phyloP scores from a whole-genome alignment of 2,329 filamentous ascomycete species.

The Colletotrichum coccodes region DNA sequence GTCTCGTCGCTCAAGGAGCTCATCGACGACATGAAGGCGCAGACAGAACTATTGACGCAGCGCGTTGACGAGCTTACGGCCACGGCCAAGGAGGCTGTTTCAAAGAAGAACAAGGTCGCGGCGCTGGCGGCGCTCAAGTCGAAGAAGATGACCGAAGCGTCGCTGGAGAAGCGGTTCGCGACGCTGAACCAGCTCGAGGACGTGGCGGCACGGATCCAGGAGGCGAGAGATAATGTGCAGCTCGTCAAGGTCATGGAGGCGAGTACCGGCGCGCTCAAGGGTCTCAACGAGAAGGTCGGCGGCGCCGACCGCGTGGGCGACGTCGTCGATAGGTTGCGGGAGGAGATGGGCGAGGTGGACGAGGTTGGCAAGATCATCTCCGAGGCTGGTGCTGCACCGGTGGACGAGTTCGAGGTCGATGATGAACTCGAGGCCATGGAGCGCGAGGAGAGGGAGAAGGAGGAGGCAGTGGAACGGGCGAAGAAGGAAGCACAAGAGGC shows the following conservation, averaged over 20 bases:
- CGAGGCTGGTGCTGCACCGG: slow-evolving; percentile 62
- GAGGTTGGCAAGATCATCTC: slow-evolving; percentile 83
- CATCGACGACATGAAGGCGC: slow-evolving; percentile 77
- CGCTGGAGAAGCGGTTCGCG: slow-evolving; percentile 75
- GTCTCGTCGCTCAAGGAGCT: slow-evolving; percentile 87
- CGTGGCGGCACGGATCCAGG: slow-evolving; percentile 83
- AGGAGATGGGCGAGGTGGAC: slow-evolving; percentile 84
- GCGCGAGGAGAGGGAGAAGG: slow-evolving; percentile 63
- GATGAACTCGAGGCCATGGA: slow-evolving; percentile 86
- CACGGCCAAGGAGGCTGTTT: slow-evolving; percentile 76
- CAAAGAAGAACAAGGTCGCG: slow-evolving; percentile 76
- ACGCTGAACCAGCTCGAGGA: slow-evolving; percentile 86
- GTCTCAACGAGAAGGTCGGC: slow-evolving; percentile 81
- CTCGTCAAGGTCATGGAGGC: slow-evolving; percentile 85
- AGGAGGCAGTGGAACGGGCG: slow-evolving; percentile 53
- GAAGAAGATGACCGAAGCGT: slow-evolving; percentile 83
- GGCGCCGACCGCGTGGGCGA: slow-evolving; percentile 80
- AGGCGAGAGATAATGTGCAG: slow-evolving; percentile 86
- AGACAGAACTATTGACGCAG: slow-evolving; percentile 73
- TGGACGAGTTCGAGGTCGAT: slow-evolving; percentile 88
- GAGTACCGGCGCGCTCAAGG: slow-evolving; percentile 76
- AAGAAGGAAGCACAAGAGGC: slow-evolving; percentile 55
- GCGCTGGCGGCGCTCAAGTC: slow-evolving; percentile 83
- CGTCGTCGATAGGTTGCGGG: slow-evolving; percentile 78
- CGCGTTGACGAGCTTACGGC: slow-evolving; percentile 73